These are phyloP conservation scores for Sugiyamaella paludigena DNA, from an alignment of 1,139 yeast species.

Conservation along the genomic window DNA sequence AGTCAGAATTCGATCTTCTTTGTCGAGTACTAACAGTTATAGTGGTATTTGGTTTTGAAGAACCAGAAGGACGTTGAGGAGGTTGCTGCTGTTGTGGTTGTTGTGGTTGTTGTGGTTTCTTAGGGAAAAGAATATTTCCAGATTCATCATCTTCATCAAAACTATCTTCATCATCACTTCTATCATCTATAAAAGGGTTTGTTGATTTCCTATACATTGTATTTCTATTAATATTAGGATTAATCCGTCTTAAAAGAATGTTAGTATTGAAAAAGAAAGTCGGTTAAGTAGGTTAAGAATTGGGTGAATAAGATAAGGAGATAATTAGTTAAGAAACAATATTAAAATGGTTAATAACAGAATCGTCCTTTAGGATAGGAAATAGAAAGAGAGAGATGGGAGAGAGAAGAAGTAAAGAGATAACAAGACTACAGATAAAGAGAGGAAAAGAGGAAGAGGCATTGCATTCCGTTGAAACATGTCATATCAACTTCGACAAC, in stretches of 20 bases:
- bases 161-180: conserved; percentile 19
- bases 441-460: no score
- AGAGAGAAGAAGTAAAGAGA: no score
- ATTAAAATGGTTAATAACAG: no score
- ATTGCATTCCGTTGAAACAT: no score
- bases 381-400: no score
- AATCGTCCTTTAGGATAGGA: no score
- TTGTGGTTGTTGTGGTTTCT: background rate
- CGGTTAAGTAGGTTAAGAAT: conserved; percentile 1
- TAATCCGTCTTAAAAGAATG: conserved; percentile 2
- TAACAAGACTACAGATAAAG: no score
- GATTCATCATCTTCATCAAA: conserved; percentile 18
- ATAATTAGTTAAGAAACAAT: no score
- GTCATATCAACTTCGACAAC: no score
- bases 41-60: conserved; percentile 18
- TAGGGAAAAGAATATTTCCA: conserved; percentile 6
- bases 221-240: conserved; percentile 17
- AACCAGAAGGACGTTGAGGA: conserved; percentile 23
- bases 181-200: conserved; percentile 37
- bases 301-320: background rate
- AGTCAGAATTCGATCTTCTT: conserved; percentile 31
- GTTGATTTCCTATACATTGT: conserved; percentile 27
- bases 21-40: conserved; percentile 11
- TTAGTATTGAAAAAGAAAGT: background rate
- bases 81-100: conserved; percentile 3